Evolutionary conservation across 192 early-diverging fungal species (phyloP).

Genomic region (Umbelopsis isabellina): DNA sequence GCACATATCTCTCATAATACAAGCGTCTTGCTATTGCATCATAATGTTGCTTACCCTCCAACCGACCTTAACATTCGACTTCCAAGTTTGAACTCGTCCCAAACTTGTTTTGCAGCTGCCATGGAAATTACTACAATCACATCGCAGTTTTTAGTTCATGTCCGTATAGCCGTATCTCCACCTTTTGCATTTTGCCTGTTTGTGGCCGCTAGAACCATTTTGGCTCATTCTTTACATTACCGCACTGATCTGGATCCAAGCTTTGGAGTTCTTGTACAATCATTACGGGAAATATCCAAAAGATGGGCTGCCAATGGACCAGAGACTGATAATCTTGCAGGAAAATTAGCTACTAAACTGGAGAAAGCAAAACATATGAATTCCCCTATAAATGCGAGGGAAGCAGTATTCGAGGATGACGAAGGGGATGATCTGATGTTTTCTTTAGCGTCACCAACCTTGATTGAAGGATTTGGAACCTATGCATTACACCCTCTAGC

Average conservation of each 20-base stretch:
- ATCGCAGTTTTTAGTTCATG: not conserved
- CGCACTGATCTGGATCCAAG: not conserved
- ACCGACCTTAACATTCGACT: constrained; percentile 13
- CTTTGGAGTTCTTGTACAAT: constrained; percentile 8
- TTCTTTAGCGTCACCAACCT: constrained; percentile 4
- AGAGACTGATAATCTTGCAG: constrained; percentile 5
- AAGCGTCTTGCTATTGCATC: constrained; percentile 18
- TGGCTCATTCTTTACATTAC: constrained; percentile 19
- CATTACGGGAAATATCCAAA: constrained; percentile 4
- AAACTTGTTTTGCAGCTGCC: constrained; percentile 22
- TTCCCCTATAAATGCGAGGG: constrained; percentile 7
- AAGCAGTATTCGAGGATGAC: not conserved
- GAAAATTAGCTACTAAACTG: constrained; percentile 3
- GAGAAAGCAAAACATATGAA: not conserved
- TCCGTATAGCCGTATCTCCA: constrained; percentile 7
- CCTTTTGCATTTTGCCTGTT: constrained; percentile 21
- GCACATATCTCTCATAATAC: constrained; percentile 22
- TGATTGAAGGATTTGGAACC: constrained; percentile 16
- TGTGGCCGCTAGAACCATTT: constrained; percentile 12
- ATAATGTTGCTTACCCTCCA: constrained; percentile 12
- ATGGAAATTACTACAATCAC: constrained; percentile 16
- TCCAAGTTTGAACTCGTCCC: constrained; percentile 11
- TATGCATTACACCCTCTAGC: not conserved
- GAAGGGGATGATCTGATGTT: not conserved
- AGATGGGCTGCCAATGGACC: constrained; percentile 13